Evolutionary conservation across 2,329 filamentous ascomycete genomes (phyloP), one percentile per base, ranked within the genome.

Genomic region (Cytospora mali): DNA sequence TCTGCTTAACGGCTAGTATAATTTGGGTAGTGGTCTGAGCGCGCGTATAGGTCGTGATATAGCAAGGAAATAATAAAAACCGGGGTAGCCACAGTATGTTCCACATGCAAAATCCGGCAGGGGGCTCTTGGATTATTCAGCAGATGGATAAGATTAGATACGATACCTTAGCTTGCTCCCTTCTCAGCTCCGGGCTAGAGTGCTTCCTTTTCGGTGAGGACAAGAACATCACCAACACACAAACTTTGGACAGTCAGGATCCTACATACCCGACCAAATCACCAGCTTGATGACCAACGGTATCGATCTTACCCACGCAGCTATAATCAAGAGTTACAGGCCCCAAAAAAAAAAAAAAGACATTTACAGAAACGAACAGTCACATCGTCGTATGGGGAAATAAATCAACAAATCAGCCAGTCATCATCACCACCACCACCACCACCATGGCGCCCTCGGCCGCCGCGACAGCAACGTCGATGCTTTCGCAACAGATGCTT

Each of bases 401-500:
- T 29, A 31, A 6, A 49, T 35, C 31, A 25, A 31, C 49, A 39
- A n/a, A 9, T 27, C 11, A 23, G 18, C n/a, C 21, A 14, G n/a
- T n/a, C n/a, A n/a, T n/a, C n/a, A n/a, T n/a, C n/a, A n/a, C n/a
- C n/a, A n/a, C n/a, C n/a, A n/a, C n/a, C n/a, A 21, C 18, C 61
- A 56, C 27, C 27, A 67, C 55, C 25, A 73, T 72, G 64, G 67
- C 71, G 46, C 52, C 55, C 21, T 64, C 62, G 6, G 67, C 69
- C 27, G 66, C 62, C 31, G 58, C 68, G 25, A 66, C 66, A 35
- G 62, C 66, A 31, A 62, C 66, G 70, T 74, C 67, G 60, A 72
- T 68, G 33, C 71, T 79, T 53, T 75, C 77, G 29, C 70, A 74
- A 55, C 75, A 77, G 61, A 85, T 89, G 74, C 83, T 89, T 69